Base-by-base conservation (phyloP, 176 grass and related monocot genomes). In the Areca catechu region DNA sequence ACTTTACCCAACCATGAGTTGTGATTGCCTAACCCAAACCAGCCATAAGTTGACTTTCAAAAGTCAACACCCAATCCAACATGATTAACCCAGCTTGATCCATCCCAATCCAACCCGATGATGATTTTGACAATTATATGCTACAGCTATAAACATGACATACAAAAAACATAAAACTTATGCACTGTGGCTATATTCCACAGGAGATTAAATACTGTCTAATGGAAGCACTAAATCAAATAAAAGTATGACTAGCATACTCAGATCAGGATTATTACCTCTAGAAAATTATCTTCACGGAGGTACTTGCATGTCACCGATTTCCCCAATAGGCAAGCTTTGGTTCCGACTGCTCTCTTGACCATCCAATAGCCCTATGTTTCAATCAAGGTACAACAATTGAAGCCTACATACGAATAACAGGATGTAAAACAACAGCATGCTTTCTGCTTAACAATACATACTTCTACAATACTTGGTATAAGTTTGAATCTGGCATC, bases 401-500 rank as follows among this genome's bases (percentile, higher is more conserved):
- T 71, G 16, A 34, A 55, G 4, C 16, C 20, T 53, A 51, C 34
- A 43, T 43, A 43, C 34, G 0, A 43, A 43, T 43, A 43, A 43
- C 34, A 43, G 18, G 48, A 57, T 49, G 28, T 57, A 75, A 63
- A 20, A 60, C 51, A 52, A 62, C 19, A 57, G 48, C 34, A 69
- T 63, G 34, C 34, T 43, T 43, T 76, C 30, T 63, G 23, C n/a
- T 5, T 58, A 71, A 54, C 48, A 77, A 79, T 64, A 56, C 65
- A 75, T 76, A 97, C 92, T 77, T 97, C 92, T 74, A 72, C 76
- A 51, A 97, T 97, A 62, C 83, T 90, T 66, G 92, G 92, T 66
- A 97, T 97, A 61, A 97, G 92, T 82, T 97, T 97, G 69, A 97
- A 97, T 79, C 92, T 80, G 21, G 86, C 72, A 66, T 97, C 83